Percentiles rank a stretch among this genome's conserved stretches.
phyloP scores from a whole-genome alignment of 2,329 filamentous ascomycete genomes.

The Cryphonectria parasitica region DNA sequence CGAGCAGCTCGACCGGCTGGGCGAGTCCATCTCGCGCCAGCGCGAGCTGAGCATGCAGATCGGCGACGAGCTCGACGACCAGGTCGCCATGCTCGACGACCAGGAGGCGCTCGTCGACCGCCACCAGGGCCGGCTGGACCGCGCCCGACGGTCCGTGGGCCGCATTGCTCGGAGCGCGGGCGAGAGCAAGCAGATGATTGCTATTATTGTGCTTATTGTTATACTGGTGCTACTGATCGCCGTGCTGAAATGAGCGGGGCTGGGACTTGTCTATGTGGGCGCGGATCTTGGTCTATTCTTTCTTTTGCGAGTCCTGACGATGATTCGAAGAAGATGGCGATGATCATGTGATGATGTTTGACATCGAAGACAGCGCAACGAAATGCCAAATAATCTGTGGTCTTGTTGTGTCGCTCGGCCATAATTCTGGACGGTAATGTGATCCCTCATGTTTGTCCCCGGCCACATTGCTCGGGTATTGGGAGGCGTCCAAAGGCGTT shows the following conservation, averaged over 20 bases:
- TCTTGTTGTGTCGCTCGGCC: neutral
- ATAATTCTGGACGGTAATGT: neutral
- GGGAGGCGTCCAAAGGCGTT: slow-evolving; percentile 9
- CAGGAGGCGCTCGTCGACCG: slow-evolving; percentile 82
- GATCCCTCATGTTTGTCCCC: neutral
- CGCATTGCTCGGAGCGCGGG: slow-evolving; percentile 73
- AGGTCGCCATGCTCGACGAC: slow-evolving; percentile 87
- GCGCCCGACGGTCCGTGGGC: slow-evolving; percentile 73
- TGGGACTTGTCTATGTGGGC: neutral
- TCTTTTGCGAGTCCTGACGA: neutral
- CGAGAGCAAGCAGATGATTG: slow-evolving; percentile 85
- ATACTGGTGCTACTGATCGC: slow-evolving; percentile 82
- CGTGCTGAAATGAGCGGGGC: slow-evolving; percentile 66
- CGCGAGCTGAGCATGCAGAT: slow-evolving; percentile 94
- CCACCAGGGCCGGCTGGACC: slow-evolving; percentile 75
- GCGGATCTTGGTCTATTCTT: neutral
- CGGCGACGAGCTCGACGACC: slow-evolving; percentile 90
- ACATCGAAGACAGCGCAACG: neutral
- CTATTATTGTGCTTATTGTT: slow-evolving; percentile 81
- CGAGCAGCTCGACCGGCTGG: slow-evolving; percentile 84
- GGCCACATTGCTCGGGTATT: slow-evolving; percentile 21
- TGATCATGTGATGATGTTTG: neutral
- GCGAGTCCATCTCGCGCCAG: slow-evolving; percentile 85
- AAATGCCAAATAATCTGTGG: neutral
- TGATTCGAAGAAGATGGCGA: neutral